Conservation (phyloP, 176 grass and related monocot species). For the Elaeis guineensis region DNA sequence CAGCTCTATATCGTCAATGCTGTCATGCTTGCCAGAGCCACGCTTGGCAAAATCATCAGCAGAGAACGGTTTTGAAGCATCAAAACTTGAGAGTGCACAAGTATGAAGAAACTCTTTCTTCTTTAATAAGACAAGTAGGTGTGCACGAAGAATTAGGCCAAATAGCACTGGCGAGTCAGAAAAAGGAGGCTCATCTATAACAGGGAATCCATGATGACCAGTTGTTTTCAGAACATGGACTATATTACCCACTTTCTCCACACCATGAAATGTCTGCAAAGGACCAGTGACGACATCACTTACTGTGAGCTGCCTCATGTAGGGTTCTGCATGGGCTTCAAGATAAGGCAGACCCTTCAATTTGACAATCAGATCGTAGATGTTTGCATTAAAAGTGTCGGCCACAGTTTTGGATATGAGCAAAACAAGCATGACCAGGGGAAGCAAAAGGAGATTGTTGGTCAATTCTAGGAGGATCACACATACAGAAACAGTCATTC, state of each 20-base stretch:
- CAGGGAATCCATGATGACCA: conserved; percentile 83
- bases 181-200: conserved; percentile 66
- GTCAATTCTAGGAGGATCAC: conserved; percentile 80
- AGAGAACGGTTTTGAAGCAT: conserved; percentile 45
- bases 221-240: conserved; percentile 73
- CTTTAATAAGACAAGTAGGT: conserved; percentile 85
- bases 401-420: conserved; percentile 96
- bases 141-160: conserved; percentile 66
- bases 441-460: conserved; percentile 82
- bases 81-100: conserved; percentile 22
- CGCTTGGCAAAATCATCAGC: conserved; percentile 71
- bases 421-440: conserved; percentile 81
- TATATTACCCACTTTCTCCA: conserved; percentile 81
- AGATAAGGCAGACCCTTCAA: conserved; percentile 93
- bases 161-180: conserved; percentile 55
- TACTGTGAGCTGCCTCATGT: conserved; percentile 79
- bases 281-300: conserved; percentile 91
- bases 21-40: conserved; percentile 64
- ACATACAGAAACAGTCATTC: conserved; percentile 93
- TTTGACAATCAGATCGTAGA: conserved; percentile 79
- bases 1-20: conserved; percentile 56
- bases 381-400: conserved; percentile 65
- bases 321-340: conserved; percentile 86
- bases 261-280: conserved; percentile 50
- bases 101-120: conserved; percentile 48